A percentile compares a stretch with the other conserved stretches of the same genome.
These are phyloP conservation scores for Rasamsonia emersonii DNA, from an alignment of 2,329 filamentous ascomycete species.

Conservation along the genomic window DNA sequence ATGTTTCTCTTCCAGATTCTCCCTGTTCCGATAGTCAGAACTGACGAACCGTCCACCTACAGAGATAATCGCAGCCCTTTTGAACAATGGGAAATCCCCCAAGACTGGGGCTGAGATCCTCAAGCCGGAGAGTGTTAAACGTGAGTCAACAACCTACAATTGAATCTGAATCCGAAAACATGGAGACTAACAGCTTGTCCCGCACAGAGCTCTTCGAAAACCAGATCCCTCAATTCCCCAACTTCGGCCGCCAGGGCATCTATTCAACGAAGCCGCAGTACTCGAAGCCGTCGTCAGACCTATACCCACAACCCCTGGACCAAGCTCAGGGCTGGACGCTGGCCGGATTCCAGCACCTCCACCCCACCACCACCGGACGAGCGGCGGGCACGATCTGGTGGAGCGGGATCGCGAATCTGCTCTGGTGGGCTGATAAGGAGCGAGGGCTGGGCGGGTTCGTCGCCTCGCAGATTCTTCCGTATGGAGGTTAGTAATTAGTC, in stretches of 20 bases:
- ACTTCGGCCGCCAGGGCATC: slow-evolving; percentile 43
- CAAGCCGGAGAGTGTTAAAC: slow-evolving; percentile 44
- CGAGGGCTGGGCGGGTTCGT: slow-evolving; percentile 48
- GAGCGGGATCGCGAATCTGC: slow-evolving; percentile 50
- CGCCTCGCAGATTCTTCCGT: slow-evolving; percentile 43
- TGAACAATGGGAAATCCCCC: slow-evolving; percentile 55
- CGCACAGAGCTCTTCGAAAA: slow-evolving; percentile 48
- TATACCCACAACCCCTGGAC: slow-evolving; percentile 43
- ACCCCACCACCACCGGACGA: slow-evolving; percentile 40
- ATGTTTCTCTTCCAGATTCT: slow-evolving; percentile 15
- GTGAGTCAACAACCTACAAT: not conserved
- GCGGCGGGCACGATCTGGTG: slow-evolving; percentile 43
- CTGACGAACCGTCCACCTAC: not conserved
- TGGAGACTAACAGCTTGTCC: not conserved
- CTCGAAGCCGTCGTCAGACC: slow-evolving; percentile 42
- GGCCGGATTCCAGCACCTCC: slow-evolving; percentile 41
- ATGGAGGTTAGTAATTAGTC: slow-evolving; percentile 19
- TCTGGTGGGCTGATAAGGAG: slow-evolving; percentile 52
- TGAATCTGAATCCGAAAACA: not conserved
- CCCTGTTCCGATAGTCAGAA: not conserved
- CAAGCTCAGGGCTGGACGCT: slow-evolving; percentile 58
- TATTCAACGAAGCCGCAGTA: slow-evolving; percentile 42
- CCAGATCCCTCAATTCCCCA: slow-evolving; percentile 48
- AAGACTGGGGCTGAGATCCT: slow-evolving; percentile 47
- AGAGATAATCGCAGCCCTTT: slow-evolving; percentile 50